Conservation (phyloP, 345 rosid species). For the Turritis glabra region DNA sequence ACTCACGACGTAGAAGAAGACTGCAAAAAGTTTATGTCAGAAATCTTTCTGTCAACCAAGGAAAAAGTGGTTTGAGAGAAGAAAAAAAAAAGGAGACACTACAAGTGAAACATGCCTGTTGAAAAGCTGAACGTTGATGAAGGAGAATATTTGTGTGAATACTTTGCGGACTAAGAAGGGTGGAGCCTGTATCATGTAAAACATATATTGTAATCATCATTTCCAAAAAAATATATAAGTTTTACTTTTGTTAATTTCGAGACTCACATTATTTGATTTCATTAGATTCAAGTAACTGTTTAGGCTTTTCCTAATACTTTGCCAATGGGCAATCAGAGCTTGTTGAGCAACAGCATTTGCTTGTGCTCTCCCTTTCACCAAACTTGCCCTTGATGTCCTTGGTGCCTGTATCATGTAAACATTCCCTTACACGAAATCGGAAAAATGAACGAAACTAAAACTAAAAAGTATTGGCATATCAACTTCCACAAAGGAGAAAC, state of each 20-base stretch:
- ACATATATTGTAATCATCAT: constrained; percentile 26
- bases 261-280: constrained; percentile 81
- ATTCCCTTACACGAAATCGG: not conserved
- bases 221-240: not conserved
- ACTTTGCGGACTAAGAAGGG: constrained; percentile 91
- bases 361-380: constrained; percentile 95
- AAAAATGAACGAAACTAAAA: not conserved
- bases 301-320: constrained; percentile 90
- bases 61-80: not conserved
- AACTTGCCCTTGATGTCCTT: constrained; percentile 88
- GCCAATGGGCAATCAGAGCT: constrained; percentile 98
- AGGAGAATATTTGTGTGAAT: constrained; percentile 94
- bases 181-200: constrained; percentile 66
- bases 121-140: constrained; percentile 95
- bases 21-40: constrained; percentile 49
- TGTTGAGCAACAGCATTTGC: constrained; percentile 97
- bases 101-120: constrained; percentile 63
- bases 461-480: not conserved
- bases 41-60: constrained; percentile 21
- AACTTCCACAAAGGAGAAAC: not conserved
- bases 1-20: constrained; percentile 96
- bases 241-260: constrained; percentile 5
- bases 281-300: constrained; percentile 65
- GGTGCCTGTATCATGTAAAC: constrained; percentile 71
- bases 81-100: not conserved